Base-by-base conservation (phyloP, 306 rosid species). In the Prunus mume region DNA sequence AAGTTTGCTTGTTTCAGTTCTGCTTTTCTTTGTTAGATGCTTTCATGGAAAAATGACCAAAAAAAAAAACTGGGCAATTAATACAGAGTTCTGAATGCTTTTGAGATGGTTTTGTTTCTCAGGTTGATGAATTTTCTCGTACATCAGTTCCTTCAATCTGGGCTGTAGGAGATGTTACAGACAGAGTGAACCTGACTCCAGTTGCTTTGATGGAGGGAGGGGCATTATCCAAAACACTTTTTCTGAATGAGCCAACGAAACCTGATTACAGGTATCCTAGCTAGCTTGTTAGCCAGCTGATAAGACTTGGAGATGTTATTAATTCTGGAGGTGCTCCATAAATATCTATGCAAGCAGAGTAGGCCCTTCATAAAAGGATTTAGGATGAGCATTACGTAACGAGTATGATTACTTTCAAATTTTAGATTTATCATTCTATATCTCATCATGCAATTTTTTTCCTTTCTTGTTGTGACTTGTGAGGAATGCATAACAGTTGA, bases 141-240 rank as follows among this genome's bases (percentile, higher is more conserved):
- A 89, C 99, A 73, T 85, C 97, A 9, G 96, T 96, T 83, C 91
- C 98, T 84, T 96, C 99, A 56, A 88, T 96, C 69, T 96, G 96
- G 97, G 99, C 99, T 5, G 88, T 96, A 65, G 99, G 99, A 81
- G 99, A 96, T 87, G 99, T 84, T 78, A 96, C 99, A 38, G 88
- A 89, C 75, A 89, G 99, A 81, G 34, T 96, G 65, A 96, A 96
- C 84, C 97, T 96, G 75, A 96, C 99, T 69, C 99, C 99, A 17
- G 90, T 96, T 83, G 99, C 99, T 88, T 87, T 96, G 87, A 96
- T 96, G 99, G 99, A 92, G 84, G 99, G 98, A 78, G 79, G 82
- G 73, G 97, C 99, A 60, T 80, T 96, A 45, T 80, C 91, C 15
- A 96, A 89, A 87, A 92, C 99, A 2, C 51, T 96, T 69, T 92